These are phyloP conservation scores for Carex kokanica DNA, from an alignment of 176 grass and related monocot species.

Conservation along the genomic window DNA sequence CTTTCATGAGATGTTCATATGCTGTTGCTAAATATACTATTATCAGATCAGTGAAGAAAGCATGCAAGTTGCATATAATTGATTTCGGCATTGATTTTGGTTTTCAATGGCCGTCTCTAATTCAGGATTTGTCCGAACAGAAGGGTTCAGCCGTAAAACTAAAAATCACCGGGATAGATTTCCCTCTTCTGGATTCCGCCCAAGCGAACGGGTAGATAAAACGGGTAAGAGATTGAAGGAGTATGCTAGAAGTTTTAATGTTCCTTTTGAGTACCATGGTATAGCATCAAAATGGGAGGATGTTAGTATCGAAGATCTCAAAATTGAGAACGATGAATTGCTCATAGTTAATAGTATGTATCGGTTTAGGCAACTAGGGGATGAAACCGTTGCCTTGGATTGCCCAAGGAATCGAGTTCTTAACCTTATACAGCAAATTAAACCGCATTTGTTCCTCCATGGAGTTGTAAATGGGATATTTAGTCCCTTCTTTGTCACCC, in stretches of 20 bases:
- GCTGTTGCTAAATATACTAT: background rate
- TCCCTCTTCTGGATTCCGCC: slow-evolving; percentile 32
- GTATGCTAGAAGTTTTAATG: slow-evolving; percentile 34
- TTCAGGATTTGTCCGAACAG: background rate
- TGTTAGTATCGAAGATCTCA: slow-evolving; percentile 21
- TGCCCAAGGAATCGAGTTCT: slow-evolving; percentile 31
- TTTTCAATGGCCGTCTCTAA: slow-evolving; percentile 6
- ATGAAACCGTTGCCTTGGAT: slow-evolving; percentile 33
- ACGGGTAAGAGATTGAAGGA: slow-evolving; percentile 25
- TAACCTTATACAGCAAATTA: background rate
- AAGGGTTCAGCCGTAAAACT: background rate
- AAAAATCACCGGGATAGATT: background rate
- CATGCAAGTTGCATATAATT: background rate
- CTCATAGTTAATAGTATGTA: background rate
- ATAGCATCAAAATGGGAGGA: slow-evolving; percentile 34
- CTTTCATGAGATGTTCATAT: background rate
- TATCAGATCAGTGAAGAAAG: background rate
- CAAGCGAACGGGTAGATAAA: slow-evolving; percentile 21
- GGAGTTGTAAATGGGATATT: background rate
- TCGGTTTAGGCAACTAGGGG: background rate
- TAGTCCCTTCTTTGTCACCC: background rate
- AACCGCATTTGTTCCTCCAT: background rate
- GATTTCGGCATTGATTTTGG: slow-evolving; percentile 9
- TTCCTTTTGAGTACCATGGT: slow-evolving; percentile 36
- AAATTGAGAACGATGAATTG: slow-evolving; percentile 30